Base-by-base conservation (phyloP, 2,329 filamentous ascomycete genomes). In the Aspergillus sp. region DNA sequence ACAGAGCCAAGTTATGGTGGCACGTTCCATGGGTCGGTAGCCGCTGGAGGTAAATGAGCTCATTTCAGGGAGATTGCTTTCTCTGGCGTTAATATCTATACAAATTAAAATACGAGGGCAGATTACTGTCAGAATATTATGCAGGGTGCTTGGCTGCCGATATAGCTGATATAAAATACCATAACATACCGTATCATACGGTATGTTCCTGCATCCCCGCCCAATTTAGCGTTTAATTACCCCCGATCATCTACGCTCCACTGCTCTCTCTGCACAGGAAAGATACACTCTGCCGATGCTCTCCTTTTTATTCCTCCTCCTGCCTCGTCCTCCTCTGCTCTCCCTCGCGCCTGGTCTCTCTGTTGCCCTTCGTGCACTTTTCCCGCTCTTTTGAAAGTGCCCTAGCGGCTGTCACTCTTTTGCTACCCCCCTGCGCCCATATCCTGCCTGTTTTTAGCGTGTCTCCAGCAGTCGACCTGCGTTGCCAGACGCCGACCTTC, bases 381-480 rank as follows among this genome's bases (percentile, higher is more conserved):
- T 48, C 51, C 45, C 51, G 44, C 48, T 55, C 51, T 10, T 52
- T 55, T 34, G 50, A 51, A 47, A 42, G 47, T 47, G 48, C 48
- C 48, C 47, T 37, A 34, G 32, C 43, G 53, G 47, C 48, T 51
- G 53, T 54, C 54, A 51, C 43, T 58, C 54, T 26, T 54, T 57
- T 51, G 34, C 37, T 34, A 26, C 38, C 37, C 40, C 32, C 33
- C 28, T 26, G 25, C 15, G 32, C 10, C 39, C 30, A 17, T 26
- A 33, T 30, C 33, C 26, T 24, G 16, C 12, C 17, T n/a, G 10
- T 14, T 24, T 12, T 28, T 24, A 29, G 36, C 35, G 37, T 39
- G 37, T 48, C 40, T 15, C 41, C 42, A 27, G 31, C 53, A 57
- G 53, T 57, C 47, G 55, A 57, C 53, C 56, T 60, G 57, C 49